These are phyloP conservation scores for Benincasa hispida DNA, from an alignment of 306 rosid genomes.

Conservation along the genomic window DNA sequence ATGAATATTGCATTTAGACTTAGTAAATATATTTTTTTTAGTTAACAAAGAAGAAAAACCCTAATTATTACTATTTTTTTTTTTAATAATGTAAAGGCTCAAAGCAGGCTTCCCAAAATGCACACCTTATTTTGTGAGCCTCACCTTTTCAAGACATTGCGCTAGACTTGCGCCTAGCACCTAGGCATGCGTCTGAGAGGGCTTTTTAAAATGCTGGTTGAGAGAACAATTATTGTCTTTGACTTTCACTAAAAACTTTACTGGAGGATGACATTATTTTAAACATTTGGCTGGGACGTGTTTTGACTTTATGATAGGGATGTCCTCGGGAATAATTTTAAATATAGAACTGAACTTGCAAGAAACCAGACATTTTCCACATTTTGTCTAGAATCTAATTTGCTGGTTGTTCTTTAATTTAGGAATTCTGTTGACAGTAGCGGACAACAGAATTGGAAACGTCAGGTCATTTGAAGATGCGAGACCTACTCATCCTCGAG, in stretches of 20 bases:
- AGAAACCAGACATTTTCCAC: background rate
- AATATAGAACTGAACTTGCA: background rate
- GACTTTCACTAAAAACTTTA: background rate
- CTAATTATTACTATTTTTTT: too few relatives aligned
- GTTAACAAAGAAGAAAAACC: too few relatives aligned
- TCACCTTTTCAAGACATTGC: too few relatives aligned
- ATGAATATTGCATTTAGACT: too few relatives aligned
- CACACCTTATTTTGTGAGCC: too few relatives aligned
- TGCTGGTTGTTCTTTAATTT: slow-evolving; percentile 10
- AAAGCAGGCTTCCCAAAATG: too few relatives aligned
- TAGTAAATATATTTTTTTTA: too few relatives aligned
- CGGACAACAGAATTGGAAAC: slow-evolving; percentile 18
- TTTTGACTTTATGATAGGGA: background rate
- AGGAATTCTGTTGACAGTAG: slow-evolving; percentile 40
- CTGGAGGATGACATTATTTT: background rate
- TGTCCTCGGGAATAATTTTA: background rate
- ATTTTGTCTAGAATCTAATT: background rate
- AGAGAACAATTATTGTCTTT: background rate
- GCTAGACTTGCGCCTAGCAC: too few relatives aligned
- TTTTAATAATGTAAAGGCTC: too few relatives aligned
- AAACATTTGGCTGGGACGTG: background rate
- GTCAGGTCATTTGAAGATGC: slow-evolving; percentile 13
- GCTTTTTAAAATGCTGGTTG: background rate
- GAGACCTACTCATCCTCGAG: slow-evolving; percentile 22
- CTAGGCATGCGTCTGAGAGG: too few relatives aligned